Conservation (phyloP, 441 rosid species). For the Populus hybrid region DNA sequence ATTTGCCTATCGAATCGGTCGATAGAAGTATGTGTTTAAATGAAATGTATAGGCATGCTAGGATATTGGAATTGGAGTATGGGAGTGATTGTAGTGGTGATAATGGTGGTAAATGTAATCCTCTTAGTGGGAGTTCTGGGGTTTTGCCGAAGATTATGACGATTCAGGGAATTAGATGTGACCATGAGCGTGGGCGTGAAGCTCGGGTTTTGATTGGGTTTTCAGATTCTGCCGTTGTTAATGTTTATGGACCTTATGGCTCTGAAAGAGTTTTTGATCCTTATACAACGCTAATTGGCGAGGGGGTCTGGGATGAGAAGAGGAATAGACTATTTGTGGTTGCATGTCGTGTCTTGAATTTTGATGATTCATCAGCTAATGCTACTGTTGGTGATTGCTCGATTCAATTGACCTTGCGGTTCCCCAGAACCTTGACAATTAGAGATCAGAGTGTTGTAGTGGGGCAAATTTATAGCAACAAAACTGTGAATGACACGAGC, state of each 20-base stretch:
- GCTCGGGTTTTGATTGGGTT: slow-evolving; percentile 56
- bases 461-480: slow-evolving; percentile 69
- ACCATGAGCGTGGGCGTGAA: slow-evolving; percentile 30
- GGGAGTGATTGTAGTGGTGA: slow-evolving; percentile 36
- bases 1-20: slow-evolving; percentile 27
- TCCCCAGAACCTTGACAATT: slow-evolving; percentile 52
- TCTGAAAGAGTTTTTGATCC: slow-evolving; percentile 55
- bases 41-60: slow-evolving; percentile 25
- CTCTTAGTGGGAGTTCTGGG: slow-evolving; percentile 29
- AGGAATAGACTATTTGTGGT: slow-evolving; percentile 57
- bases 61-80: slow-evolving; percentile 45
- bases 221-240: slow-evolving; percentile 22
- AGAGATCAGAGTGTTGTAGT: slow-evolving; percentile 36
- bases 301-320: slow-evolving; percentile 77
- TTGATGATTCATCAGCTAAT: slow-evolving; percentile 38
- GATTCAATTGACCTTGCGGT: slow-evolving; percentile 57
- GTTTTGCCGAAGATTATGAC: slow-evolving; percentile 43
- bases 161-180: slow-evolving; percentile 43
- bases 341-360: slow-evolving; percentile 66
- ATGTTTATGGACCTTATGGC: slow-evolving; percentile 27
- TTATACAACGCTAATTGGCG: slow-evolving; percentile 53
- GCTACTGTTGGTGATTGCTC: slow-evolving; percentile 71
- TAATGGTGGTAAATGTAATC: slow-evolving; percentile 40
- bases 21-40: slow-evolving; percentile 22
- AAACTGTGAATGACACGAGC: slow-evolving; percentile 38